A percentile compares a stretch with the other conserved stretches of the same genome.
phyloP scores from a whole-genome alignment of 2,329 filamentous ascomycete genomes.

The Stemphylium beticola region DNA sequence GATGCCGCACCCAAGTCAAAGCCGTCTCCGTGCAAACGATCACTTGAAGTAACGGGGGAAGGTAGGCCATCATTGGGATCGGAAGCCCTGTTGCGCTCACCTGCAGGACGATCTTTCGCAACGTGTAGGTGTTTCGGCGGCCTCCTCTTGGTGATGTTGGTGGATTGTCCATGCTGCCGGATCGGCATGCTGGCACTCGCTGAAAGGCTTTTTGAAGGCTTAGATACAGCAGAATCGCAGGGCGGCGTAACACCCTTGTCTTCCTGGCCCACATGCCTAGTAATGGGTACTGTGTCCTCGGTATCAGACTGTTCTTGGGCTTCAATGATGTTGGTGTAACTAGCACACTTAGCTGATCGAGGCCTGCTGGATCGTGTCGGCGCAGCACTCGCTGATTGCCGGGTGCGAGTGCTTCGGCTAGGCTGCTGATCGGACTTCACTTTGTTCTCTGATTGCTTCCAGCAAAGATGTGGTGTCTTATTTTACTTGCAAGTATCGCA shows the following conservation, averaged over 20 bases:
- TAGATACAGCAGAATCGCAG: no score
- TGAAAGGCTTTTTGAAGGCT: neutral
- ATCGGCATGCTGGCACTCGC: neutral
- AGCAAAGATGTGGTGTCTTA: slow-evolving; percentile 5
- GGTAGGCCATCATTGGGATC: no score
- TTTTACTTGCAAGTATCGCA: slow-evolving; percentile 19
- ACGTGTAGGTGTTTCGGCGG: neutral
- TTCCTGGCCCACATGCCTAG: no score
- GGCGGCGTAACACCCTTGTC: no score
- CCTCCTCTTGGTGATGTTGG: neutral
- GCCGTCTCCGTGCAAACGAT: no score
- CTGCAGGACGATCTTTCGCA: no score
- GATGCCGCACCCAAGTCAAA: no score
- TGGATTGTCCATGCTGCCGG: neutral
- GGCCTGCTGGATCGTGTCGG: neutral
- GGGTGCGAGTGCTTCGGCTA: neutral
- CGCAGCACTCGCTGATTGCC: neutral
- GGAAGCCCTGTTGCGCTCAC: no score
- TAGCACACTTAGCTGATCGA: neutral
- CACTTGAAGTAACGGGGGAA: no score
- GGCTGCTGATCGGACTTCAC: neutral
- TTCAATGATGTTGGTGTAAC: neutral
- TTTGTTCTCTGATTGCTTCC: neutral
- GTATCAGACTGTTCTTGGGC: neutral
- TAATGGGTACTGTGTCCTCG: no score